Base-by-base conservation (phyloP, 805 yeast genomes). In the Pichia paraexigua region DNA sequence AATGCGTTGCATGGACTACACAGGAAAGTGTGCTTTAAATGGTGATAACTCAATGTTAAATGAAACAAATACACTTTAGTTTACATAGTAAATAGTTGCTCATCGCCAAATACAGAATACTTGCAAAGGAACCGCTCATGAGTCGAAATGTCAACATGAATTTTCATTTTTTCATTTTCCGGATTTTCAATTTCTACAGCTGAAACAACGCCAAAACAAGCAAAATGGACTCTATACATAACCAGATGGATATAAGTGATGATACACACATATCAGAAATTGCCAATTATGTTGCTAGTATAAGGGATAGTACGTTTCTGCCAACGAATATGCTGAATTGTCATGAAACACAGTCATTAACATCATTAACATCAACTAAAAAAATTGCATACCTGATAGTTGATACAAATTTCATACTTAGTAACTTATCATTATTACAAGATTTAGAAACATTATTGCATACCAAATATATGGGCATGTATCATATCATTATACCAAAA, bases 351-450 rank as follows among this genome's bases (percentile, higher is more conserved):
- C 39, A 17, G 20, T 1, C 18, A 35, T 35, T 35, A 5, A 35
- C 39, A n/a, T 27, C 18, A 32, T 7, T 20, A 39, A 11, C 41
- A 22, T 17, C 24, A 37, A n/a, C 4, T n/a, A 21, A 21, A 24
- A 43, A 43, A 28, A 46, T 48, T 41, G 54, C 54, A 22, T 54
- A 48, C 21, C 68, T 89, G 53, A 82, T 90, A 0, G 71, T 88
- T 0, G 97, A 91, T 63, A 91, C 97, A 2, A 91, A 91, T 62
- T 87, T 91, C 62, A 71, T 87, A 15, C 66, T 91, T 3, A 78
- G 89, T 1, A 90, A 89, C 62, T 65, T 88, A 43, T 64, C 70
- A 20, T 66, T 87, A 1, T 56, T 90, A 10, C 80, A 84, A 45
- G 74, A 74, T 0, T 61, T 91, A 25, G 64, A 74, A 4, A 59